These are phyloP conservation scores for Ascochyta lentis DNA, from an alignment of 2,329 filamentous ascomycete species.

Conservation along the genomic window DNA sequence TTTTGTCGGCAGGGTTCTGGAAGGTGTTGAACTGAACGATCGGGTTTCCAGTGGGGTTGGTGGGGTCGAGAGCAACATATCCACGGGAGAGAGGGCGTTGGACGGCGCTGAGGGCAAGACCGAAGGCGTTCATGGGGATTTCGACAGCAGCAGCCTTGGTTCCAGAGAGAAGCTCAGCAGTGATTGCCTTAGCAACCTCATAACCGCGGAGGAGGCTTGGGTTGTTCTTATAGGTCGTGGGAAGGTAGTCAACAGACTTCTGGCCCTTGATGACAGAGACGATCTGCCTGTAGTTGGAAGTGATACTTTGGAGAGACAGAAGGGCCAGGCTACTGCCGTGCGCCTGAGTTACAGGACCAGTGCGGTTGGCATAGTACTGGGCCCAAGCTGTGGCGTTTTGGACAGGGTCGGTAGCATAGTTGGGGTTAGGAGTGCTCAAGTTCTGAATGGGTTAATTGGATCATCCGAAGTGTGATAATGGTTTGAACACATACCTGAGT, in stretches of 20 bases:
- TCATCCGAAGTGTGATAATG: too few species aligned
- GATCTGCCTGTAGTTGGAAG: slow-evolving; percentile 25
- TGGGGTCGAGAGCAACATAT: slow-evolving; percentile 46
- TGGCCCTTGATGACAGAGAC: slow-evolving; percentile 27
- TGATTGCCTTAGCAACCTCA: slow-evolving; percentile 30
- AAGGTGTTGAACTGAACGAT: slow-evolving; percentile 45
- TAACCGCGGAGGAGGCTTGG: slow-evolving; percentile 26
- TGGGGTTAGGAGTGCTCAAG: slow-evolving; percentile 4
- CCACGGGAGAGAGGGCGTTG: slow-evolving; percentile 45
- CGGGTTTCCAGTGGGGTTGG: slow-evolving; percentile 40
- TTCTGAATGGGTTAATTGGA: too few species aligned
- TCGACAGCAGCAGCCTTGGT: slow-evolving; percentile 41
- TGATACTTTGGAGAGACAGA: slow-evolving; percentile 25
- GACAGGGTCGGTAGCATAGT: slow-evolving; percentile 22
- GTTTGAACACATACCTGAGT: slow-evolving; percentile 7
- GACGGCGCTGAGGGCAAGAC: slow-evolving; percentile 27
- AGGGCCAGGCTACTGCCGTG: slow-evolving; percentile 34
- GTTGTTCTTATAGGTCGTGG: slow-evolving; percentile 30
- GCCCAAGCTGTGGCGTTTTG: slow-evolving; percentile 36
- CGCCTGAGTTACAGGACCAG: slow-evolving; percentile 37
- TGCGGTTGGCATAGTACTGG: slow-evolving; percentile 36
- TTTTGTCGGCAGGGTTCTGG: slow-evolving; percentile 47
- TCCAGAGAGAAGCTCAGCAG: slow-evolving; percentile 24
- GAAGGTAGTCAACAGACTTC: slow-evolving; percentile 24
- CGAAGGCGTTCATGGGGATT: slow-evolving; percentile 36